These are phyloP conservation scores for Musa itinerans DNA, from an alignment of 176 grass and related monocot species.

Conservation along the genomic window DNA sequence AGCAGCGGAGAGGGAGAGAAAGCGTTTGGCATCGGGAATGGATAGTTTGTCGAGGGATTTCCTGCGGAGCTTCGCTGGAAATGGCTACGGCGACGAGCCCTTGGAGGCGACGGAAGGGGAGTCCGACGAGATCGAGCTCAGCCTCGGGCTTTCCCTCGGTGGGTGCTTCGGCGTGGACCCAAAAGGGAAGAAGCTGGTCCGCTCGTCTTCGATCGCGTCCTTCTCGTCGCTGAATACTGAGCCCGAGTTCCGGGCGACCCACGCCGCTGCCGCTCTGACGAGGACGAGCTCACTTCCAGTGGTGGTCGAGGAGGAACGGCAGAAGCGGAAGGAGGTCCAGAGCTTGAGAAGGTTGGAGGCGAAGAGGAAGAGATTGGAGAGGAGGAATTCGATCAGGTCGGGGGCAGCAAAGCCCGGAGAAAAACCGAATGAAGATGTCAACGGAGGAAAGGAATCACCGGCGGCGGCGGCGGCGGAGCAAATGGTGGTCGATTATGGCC, in stretches of 20 bases:
- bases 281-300: slow-evolving; percentile 64
- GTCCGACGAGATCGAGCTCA: slow-evolving; percentile 61
- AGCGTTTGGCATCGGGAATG: background rate
- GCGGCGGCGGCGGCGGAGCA: background rate
- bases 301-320: slow-evolving; percentile 42
- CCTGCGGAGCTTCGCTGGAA: slow-evolving; percentile 29
- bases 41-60: slow-evolving; percentile 39
- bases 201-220: slow-evolving; percentile 59
- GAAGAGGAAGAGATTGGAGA: slow-evolving; percentile 77
- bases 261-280: slow-evolving; percentile 21
- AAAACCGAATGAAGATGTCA: background rate
- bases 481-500: background rate
- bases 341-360: slow-evolving; percentile 57
- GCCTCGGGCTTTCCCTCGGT: slow-evolving; percentile 62
- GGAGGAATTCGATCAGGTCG: slow-evolving; percentile 52
- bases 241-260: slow-evolving; percentile 21
- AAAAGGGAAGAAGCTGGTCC: slow-evolving; percentile 33
- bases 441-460: background rate
- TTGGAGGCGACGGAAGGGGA: slow-evolving; percentile 8
- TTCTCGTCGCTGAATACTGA: slow-evolving; percentile 24
- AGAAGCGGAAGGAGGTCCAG: slow-evolving; percentile 53
- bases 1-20: background rate
- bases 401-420: slow-evolving; percentile 2
- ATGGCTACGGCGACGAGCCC: slow-evolving; percentile 10
- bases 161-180: slow-evolving; percentile 61